A percentile compares a stretch with the other conserved stretches of the same genome.
phyloP scores from a whole-genome alignment of 441 rosid species.

The Aquilaria agallochum region DNA sequence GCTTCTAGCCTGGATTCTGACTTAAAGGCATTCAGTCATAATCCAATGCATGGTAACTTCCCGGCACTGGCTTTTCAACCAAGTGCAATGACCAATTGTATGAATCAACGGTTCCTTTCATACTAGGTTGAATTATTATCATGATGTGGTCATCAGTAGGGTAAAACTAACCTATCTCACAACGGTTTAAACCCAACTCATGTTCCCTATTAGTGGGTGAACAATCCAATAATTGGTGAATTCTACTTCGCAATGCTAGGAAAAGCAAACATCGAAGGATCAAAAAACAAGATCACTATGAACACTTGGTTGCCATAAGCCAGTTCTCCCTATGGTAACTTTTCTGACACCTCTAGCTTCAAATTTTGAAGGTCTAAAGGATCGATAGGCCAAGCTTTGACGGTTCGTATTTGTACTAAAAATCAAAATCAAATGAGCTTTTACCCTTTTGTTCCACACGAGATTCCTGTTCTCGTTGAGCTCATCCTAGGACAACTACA shows the following conservation, averaged over 20 bases:
- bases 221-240: too few species aligned
- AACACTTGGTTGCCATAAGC: background rate
- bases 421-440: conserved; percentile 3
- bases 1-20: conserved; percentile 31
- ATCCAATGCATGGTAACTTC: conserved; percentile 51
- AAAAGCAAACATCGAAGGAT: too few species aligned
- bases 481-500: background rate
- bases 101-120: too few species aligned
- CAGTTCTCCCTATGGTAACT: background rate
- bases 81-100: conserved; percentile 27
- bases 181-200: background rate
- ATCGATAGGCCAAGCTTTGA: conserved; percentile 3
- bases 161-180: conserved; percentile 1
- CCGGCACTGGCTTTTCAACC: conserved; percentile 62
- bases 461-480: conserved; percentile 4
- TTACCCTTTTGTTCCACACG: conserved; percentile 2
- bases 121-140: background rate
- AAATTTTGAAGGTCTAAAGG: conserved; percentile 1
- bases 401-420: background rate
- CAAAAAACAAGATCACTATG: too few species aligned
- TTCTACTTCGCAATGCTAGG: too few species aligned
- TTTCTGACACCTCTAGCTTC: background rate
- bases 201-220: too few species aligned
- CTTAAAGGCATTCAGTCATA: conserved; percentile 55
- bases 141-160: background rate